These are phyloP conservation scores for Sporothrix luriei DNA, from an alignment of 2,329 filamentous ascomycete species.

Conservation along the genomic window DNA sequence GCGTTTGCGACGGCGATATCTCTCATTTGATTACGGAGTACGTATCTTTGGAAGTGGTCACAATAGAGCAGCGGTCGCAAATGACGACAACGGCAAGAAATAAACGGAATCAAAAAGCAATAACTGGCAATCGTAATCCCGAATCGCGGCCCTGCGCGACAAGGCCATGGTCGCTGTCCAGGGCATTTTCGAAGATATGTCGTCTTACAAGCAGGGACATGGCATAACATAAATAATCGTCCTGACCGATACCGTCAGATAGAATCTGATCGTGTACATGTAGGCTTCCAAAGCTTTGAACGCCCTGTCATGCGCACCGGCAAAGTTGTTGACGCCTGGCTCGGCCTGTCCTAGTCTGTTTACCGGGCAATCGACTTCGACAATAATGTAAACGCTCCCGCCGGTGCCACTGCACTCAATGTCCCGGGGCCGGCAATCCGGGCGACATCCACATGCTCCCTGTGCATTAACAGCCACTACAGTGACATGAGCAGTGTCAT, in stretches of 20 bases:
- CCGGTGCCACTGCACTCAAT: neutral
- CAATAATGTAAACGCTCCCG: neutral
- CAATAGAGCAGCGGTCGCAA: neutral
- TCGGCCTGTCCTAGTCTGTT: constrained; percentile 32
- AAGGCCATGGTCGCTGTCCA: constrained; percentile 32
- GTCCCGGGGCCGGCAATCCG: constrained; percentile 32
- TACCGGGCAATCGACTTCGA: neutral
- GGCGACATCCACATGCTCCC: constrained; percentile 47
- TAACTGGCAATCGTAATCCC: neutral
- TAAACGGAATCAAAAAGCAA: neutral
- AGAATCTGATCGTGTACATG: constrained; percentile 34
- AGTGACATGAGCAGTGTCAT: constrained; percentile 53
- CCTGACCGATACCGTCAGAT: constrained; percentile 30
- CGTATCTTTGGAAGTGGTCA: too few relatives aligned
- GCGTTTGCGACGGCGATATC: neutral
- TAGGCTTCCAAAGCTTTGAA: constrained; percentile 36
- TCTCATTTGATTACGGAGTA: neutral
- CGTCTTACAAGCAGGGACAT: neutral
- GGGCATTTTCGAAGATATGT: constrained; percentile 33
- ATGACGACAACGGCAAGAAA: neutral
- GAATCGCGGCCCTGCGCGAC: neutral
- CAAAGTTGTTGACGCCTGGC: constrained; percentile 41
- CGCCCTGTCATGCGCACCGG: constrained; percentile 36
- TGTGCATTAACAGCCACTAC: constrained; percentile 49
- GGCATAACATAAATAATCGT: too few relatives aligned